A percentile compares a stretch with the other conserved stretches of the same genome.
Evolutionary conservation across 495 filamentous ascomycete genomes (phyloP).

Genomic region (Staphylotrichum longicolle): DNA sequence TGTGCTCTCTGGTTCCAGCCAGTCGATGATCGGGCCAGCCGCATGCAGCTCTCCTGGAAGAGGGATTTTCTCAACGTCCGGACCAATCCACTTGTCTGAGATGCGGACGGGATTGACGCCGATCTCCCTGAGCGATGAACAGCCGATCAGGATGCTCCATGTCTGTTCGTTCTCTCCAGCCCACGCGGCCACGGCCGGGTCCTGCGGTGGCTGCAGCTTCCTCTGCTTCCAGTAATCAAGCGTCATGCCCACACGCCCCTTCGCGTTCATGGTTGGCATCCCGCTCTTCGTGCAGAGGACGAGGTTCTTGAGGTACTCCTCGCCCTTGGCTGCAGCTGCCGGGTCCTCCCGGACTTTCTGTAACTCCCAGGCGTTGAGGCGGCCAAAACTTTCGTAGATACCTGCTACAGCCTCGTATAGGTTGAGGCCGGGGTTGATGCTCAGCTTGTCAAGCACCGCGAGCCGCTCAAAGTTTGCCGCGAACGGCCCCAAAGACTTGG

Average conservation of each 20-base stretch:
- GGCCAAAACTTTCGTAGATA: slow-evolving; percentile 63
- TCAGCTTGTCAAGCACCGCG: slow-evolving; percentile 74
- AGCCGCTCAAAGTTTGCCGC: slow-evolving; percentile 77
- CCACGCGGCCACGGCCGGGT: slow-evolving; percentile 30
- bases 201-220: slow-evolving; percentile 45
- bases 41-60: slow-evolving; percentile 40
- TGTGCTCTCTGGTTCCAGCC: slow-evolving; percentile 58
- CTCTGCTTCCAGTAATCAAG: slow-evolving; percentile 84
- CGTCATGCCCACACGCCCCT: slow-evolving; percentile 67
- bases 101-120: slow-evolving; percentile 59
- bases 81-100: slow-evolving; percentile 65
- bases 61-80: slow-evolving; percentile 52
- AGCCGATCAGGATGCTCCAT: slow-evolving; percentile 65
- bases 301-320: slow-evolving; percentile 51
- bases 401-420: slow-evolving; percentile 88
- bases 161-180: slow-evolving; percentile 38
- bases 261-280: slow-evolving; percentile 72
- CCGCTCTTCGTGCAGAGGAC: slow-evolving; percentile 70
- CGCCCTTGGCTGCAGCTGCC: slow-evolving; percentile 43
- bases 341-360: slow-evolving; percentile 57
- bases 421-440: slow-evolving; percentile 67
- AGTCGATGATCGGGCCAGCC: slow-evolving; percentile 55
- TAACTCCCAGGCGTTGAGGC: slow-evolving; percentile 65
- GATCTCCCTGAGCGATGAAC: slow-evolving; percentile 49
- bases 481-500: slow-evolving; percentile 67